Evolutionary conservation across 441 rosid genomes (phyloP), one percentile per base, ranked within the genome.

Genomic region (Croton setiger): DNA sequence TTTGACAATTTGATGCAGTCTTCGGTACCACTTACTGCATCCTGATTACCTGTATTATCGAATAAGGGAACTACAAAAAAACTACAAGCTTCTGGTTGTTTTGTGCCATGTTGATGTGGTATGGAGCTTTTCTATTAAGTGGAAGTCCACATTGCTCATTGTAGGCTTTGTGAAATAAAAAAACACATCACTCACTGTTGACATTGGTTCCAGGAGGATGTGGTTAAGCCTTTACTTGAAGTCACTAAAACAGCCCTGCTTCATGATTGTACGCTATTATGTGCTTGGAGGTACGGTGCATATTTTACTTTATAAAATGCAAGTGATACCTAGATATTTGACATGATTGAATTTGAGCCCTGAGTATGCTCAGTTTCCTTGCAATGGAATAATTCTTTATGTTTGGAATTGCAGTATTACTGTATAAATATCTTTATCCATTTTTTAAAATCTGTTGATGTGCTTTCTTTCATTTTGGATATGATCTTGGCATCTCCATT

Each of bases 81-180:
- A 89, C 69, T 92, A 81, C 79, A 87, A 89, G 79, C 93, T 92
- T 71, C 91, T 96, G 21, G 76, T 95, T 64, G 92, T 92, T 77
- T 77, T 89, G 23, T 95, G 99, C 77, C 98, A 90, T 76, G 87
- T 95, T 61, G 96, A 90, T 74, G 97, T 95, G 84, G 98, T 92
- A 73, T 83, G 90, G 70, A 13, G 60, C 47, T 47, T 23, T 55
- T 49, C 14, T 37, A 39, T 39, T 39, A 47, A 63, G 13, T 13
- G 51, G 58, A 14, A 20, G 45, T 20, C 15, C 41, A 21, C 7
- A 20, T 47, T 57, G 10, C 9, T 33, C 49, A 62, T 67, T 67
- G 23, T 17, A 20, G 21, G 20, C 63, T 54, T 12, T 67, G 39
- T 49, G 51, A 66, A 52, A 27, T 56, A 27, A 70, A 65, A 47